Evolutionary conservation across 192 early-diverging fungal genomes (phyloP), one percentile per base, ranked within the genome.

Genomic region (Podochytrium sp.): DNA sequence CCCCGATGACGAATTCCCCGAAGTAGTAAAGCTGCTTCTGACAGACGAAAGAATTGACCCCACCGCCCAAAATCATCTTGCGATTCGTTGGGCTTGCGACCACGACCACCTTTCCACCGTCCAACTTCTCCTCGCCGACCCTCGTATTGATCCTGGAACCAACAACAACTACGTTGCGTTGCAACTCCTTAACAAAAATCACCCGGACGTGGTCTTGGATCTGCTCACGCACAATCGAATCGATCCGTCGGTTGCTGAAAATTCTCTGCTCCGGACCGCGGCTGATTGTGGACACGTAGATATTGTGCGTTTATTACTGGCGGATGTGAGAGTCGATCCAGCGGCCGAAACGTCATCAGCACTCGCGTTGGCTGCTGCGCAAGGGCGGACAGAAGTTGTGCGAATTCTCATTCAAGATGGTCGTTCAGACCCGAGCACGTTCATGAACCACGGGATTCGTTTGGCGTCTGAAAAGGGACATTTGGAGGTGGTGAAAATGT

Each of bases 11-110:
- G 73, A 57, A 25, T 53, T 72, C 39, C 2, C 60, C 18, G 52
- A 79, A 23, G 65, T 79, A 34, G 64, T 65, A 16, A 16, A 14
- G 42, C 56, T 75, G 7, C 65, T 79, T 34, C 41, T 79, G 18
- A 58, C 40, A 42, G 60, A 65, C 32, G 16, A 29, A 23, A 25
- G 63, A 30, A 64, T 68, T 5, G 71, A 75, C 41, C 47, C 50
- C 34, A 59, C 29, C 35, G 63, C 61, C 30, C 37, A 74, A 20
- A 53, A 75, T 43, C 47, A 74, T 30, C 12, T 33, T 0, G 68
- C 69, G 4, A 25, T 73, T 2, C n/a, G 43, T 4, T 69, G 42
- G 58, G 76, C 76, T 20, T 30, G 32, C 23, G 75, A 76, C 20
- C 30, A 58, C 37, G 52, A 42, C 27, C 66, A 75, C 56, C 1